These are phyloP conservation scores for Termitomyces eurrhizus DNA, from an alignment of 768 basidiomycete genomes.

Conservation along the genomic window DNA sequence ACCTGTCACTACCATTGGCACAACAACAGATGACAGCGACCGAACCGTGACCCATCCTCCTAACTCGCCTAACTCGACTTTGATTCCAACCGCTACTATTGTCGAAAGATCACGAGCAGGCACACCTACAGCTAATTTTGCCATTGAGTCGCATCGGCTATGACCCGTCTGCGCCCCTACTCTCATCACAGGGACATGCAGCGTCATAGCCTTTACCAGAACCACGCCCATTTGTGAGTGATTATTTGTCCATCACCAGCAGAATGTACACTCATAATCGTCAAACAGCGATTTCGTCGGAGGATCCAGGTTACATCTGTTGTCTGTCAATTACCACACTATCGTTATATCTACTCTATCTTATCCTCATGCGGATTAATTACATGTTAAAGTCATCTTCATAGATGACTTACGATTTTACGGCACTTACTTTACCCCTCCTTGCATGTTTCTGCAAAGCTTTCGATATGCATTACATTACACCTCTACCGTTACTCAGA, in stretches of 20 bases:
- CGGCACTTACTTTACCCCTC: not conserved
- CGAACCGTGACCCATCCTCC: conserved; percentile 38
- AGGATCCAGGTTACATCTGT: not conserved
- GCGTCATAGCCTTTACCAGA: conserved; percentile 1
- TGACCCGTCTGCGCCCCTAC: conserved; percentile 19
- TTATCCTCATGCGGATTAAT: conserved; percentile 5
- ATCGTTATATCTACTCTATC: conserved; percentile 12
- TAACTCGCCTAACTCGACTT: conserved; percentile 38
- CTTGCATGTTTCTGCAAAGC: conserved; percentile 2
- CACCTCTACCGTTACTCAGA: not conserved
- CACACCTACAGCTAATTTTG: conserved; percentile 40
- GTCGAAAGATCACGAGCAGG: conserved; percentile 46
- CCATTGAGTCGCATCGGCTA: conserved; percentile 27
- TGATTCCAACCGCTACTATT: conserved; percentile 43
- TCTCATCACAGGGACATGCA: conserved; percentile 14
- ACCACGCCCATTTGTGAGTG: conserved; percentile 4
- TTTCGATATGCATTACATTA: conserved; percentile 2
- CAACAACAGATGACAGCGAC: conserved; percentile 38
- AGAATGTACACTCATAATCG: not conserved
- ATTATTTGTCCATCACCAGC: not conserved
- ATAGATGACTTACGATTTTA: conserved; percentile 8
- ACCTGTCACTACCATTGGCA: conserved; percentile 41
- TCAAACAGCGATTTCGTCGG: not conserved
- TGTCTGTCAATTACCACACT: not conserved
- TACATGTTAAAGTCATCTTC: not conserved